These are phyloP conservation scores for Cyclotella kingstonii DNA, from an alignment of 108 stramenopile species.

Conservation along the genomic window DNA sequence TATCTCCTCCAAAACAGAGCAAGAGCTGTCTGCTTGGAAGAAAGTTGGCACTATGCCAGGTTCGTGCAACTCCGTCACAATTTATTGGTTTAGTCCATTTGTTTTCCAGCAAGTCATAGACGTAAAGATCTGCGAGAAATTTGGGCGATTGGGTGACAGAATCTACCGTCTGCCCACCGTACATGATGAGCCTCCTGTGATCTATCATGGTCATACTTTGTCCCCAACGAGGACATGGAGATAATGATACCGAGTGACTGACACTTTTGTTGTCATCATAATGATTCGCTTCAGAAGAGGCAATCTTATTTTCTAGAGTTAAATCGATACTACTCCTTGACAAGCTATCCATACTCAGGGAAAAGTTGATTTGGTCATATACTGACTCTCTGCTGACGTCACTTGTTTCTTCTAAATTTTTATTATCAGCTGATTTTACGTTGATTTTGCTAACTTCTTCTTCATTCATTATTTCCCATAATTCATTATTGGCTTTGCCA, in stretches of 20 bases:
- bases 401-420: neutral
- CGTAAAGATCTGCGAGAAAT: constrained; percentile 57
- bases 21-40: constrained; percentile 73
- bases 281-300: neutral
- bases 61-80: constrained; percentile 65
- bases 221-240: constrained; percentile 77
- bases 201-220: constrained; percentile 76
- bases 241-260: neutral
- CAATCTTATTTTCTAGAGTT: neutral
- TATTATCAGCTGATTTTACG: neutral
- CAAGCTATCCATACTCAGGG: constrained; percentile 11
- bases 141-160: constrained; percentile 24
- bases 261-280: neutral
- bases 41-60: constrained; percentile 80
- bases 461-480: neutral
- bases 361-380: constrained; percentile 1
- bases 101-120: constrained; percentile 52
- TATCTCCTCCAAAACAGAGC: constrained; percentile 80
- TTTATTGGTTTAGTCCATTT: constrained; percentile 67
- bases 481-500: too few species aligned
- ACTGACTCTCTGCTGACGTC: neutral
- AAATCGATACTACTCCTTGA: neutral
- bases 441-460: neutral
- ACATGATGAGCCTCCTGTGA: constrained; percentile 61
- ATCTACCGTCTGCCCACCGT: constrained; percentile 77